These are phyloP conservation scores for Acacia concinna DNA, from an alignment of 331 rosid species.

Conservation along the genomic window DNA sequence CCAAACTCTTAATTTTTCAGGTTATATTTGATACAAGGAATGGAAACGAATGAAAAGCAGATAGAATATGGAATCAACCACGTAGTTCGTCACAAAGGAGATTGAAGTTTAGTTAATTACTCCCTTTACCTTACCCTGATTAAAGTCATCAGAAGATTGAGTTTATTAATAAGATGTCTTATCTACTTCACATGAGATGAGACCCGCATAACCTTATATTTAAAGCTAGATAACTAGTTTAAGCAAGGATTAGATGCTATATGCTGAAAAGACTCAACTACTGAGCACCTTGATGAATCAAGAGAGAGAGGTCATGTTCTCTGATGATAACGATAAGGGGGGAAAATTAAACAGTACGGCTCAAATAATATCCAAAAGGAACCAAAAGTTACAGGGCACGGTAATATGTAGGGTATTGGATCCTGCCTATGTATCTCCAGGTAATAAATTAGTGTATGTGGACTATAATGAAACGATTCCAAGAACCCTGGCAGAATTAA, in stretches of 20 bases:
- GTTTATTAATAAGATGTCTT: neutral
- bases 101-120: constrained; percentile 4
- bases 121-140: constrained; percentile 2
- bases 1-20: constrained; percentile 11
- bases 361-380: neutral
- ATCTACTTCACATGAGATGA: neutral
- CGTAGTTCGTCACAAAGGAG: constrained; percentile 10
- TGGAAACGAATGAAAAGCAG: constrained; percentile 20
- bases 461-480: neutral
- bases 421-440: neutral
- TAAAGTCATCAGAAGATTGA: constrained; percentile 27
- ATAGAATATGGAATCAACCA: constrained; percentile 42
- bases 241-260: constrained; percentile 12
- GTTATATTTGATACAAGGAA: constrained; percentile 9
- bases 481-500: neutral
- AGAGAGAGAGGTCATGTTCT: constrained; percentile 40
- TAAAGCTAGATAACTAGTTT: neutral
- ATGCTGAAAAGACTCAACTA: constrained; percentile 45
- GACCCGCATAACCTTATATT: neutral
- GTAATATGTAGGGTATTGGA: neutral
- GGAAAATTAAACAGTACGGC: neutral
- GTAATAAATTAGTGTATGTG: neutral
- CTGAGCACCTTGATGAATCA: neutral
- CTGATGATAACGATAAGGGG: constrained; percentile 32
- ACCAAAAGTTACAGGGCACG: neutral